Evolutionary conservation across 768 basidiomycete genomes (phyloP).

Genomic region (Leccinum barrowsii): DNA sequence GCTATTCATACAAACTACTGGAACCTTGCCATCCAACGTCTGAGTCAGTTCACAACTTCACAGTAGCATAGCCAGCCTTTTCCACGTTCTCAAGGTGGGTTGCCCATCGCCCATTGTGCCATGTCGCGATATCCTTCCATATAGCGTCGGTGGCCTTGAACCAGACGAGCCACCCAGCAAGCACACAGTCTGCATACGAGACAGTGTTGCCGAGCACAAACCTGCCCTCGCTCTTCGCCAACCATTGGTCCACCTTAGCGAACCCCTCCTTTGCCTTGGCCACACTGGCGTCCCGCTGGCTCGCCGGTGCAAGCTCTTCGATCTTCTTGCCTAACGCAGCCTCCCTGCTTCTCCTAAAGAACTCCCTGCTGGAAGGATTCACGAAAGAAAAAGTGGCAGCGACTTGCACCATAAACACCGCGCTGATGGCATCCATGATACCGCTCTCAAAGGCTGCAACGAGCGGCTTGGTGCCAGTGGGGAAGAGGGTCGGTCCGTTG

Average conservation of each 20-base stretch:
- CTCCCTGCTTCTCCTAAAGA: conserved; percentile 35
- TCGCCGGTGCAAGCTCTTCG: conserved; percentile 33
- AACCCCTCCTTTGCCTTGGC: conserved; percentile 26
- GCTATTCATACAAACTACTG: too few relatives aligned
- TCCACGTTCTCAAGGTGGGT: conserved; percentile 31
- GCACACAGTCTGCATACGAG: conserved; percentile 35
- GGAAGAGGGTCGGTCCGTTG: too few relatives aligned
- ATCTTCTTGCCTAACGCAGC: conserved; percentile 30
- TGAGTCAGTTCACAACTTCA: conserved; percentile 6
- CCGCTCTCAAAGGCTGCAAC: too few relatives aligned
- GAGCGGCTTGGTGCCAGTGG: too few relatives aligned
- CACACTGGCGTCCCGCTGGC: conserved; percentile 27
- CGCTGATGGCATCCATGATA: neutral
- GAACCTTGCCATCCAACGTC: neutral
- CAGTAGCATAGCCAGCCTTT: conserved; percentile 26
- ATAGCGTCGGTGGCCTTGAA: conserved; percentile 26
- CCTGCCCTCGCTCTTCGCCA: conserved; percentile 26
- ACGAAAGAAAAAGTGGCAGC: conserved; percentile 12
- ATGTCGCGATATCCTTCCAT: conserved; percentile 34
- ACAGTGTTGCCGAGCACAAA: conserved; percentile 35
- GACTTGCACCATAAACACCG: conserved; percentile 13
- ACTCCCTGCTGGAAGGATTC: conserved; percentile 28
- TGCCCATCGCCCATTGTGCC: conserved; percentile 41
- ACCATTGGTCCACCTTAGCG: conserved; percentile 27
- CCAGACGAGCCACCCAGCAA: conserved; percentile 37